Conservation (phyloP, 169 alveolate species). For the Cryptosporidium meleagridis region DNA sequence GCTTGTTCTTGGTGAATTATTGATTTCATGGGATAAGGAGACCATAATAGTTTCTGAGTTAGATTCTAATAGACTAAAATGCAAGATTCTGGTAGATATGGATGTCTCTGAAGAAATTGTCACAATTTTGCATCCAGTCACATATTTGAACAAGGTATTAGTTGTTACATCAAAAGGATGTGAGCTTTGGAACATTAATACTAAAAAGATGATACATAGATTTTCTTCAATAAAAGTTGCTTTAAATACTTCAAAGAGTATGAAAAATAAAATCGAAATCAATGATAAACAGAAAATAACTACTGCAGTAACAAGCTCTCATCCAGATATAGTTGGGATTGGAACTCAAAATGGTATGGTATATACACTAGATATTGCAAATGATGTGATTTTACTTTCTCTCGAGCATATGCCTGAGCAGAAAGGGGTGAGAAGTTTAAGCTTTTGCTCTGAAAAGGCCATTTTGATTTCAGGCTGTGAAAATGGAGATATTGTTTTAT, state of each 20-base stretch:
- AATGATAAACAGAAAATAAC: neutral
- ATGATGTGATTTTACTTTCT: slow-evolving; percentile 27
- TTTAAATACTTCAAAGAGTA: neutral
- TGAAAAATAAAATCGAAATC: neutral
- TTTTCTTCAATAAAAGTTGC: slow-evolving; percentile 36
- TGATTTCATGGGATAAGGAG: slow-evolving; percentile 56
- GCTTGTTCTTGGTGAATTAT: slow-evolving; percentile 36
- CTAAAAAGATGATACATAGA: slow-evolving; percentile 44
- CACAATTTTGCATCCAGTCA: slow-evolving; percentile 45
- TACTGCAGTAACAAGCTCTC: slow-evolving; percentile 18
- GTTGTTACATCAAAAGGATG: slow-evolving; percentile 54
- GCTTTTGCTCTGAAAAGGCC: slow-evolving; percentile 62
- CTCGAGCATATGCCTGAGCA: slow-evolving; percentile 68
- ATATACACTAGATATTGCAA: slow-evolving; percentile 57
- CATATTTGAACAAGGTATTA: slow-evolving; percentile 72
- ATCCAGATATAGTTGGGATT: slow-evolving; percentile 60
- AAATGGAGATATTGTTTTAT: slow-evolving; percentile 58
- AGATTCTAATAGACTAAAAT: neutral
- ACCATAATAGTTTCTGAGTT: slow-evolving; percentile 11
- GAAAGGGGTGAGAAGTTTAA: slow-evolving; percentile 22
- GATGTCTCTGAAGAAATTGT: slow-evolving; percentile 32
- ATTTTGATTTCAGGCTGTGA: slow-evolving; percentile 64
- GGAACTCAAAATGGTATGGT: slow-evolving; percentile 45
- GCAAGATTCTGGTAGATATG: slow-evolving; percentile 4
- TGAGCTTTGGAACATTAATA: slow-evolving; percentile 72